These are phyloP conservation scores for Pseudopithomyces chartarum DNA, from an alignment of 2,329 filamentous ascomycete genomes.

Conservation along the genomic window DNA sequence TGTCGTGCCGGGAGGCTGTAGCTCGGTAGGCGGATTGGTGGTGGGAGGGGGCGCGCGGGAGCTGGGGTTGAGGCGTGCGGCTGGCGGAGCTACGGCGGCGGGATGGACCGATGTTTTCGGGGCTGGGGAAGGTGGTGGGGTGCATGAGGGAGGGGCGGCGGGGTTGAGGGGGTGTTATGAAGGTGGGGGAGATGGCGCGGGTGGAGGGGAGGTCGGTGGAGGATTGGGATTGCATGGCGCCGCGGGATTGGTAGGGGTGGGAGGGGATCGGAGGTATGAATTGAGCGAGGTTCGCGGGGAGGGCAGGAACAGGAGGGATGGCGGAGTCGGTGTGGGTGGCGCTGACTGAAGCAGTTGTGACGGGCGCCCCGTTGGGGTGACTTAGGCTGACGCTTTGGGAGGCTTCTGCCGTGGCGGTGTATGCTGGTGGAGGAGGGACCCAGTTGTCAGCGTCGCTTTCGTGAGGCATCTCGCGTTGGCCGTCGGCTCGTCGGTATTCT, in stretches of 20 bases:
- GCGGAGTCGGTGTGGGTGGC: constrained; percentile 11
- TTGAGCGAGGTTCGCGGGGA: constrained; percentile 26
- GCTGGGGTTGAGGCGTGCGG: constrained; percentile 16
- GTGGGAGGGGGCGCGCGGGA: constrained; percentile 13
- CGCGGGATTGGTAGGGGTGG: constrained; percentile 24
- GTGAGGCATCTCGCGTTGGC: constrained; percentile 74
- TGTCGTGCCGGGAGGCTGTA: constrained; percentile 9
- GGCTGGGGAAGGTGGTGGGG: constrained; percentile 40
- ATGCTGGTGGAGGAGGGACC: constrained; percentile 84
- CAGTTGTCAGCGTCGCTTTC: constrained; percentile 89
- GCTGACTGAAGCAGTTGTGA: constrained; percentile 13
- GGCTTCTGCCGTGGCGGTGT: constrained; percentile 64
- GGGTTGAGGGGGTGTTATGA: constrained; percentile 9
- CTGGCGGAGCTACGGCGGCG: constrained; percentile 31
- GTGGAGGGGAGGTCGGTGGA: constrained; percentile 27
- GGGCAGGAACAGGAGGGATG: constrained; percentile 29
- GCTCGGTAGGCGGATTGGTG: constrained; percentile 24
- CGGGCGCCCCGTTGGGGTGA: constrained; percentile 38
- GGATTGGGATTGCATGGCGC: constrained; percentile 26
- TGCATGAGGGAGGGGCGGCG: constrained; percentile 39
- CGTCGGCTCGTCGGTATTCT: constrained; percentile 72
- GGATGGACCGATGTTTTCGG: constrained; percentile 23
- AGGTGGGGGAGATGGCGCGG: constrained; percentile 1
- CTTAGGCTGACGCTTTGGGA: constrained; percentile 44
- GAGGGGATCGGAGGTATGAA: constrained; percentile 20